Evolutionary conservation across 352 stramenopile genomes (phyloP).

Genomic region (Phytopythium oedochilum): DNA sequence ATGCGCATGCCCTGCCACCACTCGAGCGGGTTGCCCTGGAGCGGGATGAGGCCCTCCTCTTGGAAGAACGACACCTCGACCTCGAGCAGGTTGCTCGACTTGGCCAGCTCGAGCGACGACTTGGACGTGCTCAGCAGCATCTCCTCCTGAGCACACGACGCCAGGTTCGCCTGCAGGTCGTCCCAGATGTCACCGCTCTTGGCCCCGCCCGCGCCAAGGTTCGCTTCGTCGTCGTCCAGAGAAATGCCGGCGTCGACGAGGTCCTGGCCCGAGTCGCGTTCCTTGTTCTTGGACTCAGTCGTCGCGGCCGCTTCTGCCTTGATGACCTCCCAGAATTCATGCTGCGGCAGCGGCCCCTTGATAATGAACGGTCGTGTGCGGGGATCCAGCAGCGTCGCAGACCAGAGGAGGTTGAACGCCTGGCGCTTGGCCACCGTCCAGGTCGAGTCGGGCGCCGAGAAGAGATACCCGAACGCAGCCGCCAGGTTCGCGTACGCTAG

Average conservation of each 20-base stretch:
- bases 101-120: conserved; percentile 56
- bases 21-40: conserved; percentile 61
- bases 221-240: conserved; percentile 27
- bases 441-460: conserved; percentile 28
- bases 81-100: conserved; percentile 73
- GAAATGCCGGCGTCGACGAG: conserved; percentile 26
- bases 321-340: conserved; percentile 68
- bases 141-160: conserved; percentile 67
- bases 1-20: conserved; percentile 75
- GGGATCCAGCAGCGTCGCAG: conserved; percentile 62
- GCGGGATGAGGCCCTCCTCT: conserved; percentile 50
- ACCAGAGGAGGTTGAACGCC: conserved; percentile 68
- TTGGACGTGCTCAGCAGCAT: conserved; percentile 67
- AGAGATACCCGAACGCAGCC: conserved; percentile 54
- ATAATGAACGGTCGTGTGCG: conserved; percentile 74
- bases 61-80: conserved; percentile 80
- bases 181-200: conserved; percentile 65
- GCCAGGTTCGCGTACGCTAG: conserved; percentile 51
- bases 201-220: conserved; percentile 12
- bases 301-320: conserved; percentile 55
- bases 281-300: conserved; percentile 42
- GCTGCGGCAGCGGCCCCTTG: conserved; percentile 49
- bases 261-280: conserved; percentile 41
- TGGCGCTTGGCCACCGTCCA: conserved; percentile 39
- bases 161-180: conserved; percentile 67